phyloP scores from a whole-genome alignment of 2,329 filamentous ascomycete genomes.

The Aureobasidium lini region DNA sequence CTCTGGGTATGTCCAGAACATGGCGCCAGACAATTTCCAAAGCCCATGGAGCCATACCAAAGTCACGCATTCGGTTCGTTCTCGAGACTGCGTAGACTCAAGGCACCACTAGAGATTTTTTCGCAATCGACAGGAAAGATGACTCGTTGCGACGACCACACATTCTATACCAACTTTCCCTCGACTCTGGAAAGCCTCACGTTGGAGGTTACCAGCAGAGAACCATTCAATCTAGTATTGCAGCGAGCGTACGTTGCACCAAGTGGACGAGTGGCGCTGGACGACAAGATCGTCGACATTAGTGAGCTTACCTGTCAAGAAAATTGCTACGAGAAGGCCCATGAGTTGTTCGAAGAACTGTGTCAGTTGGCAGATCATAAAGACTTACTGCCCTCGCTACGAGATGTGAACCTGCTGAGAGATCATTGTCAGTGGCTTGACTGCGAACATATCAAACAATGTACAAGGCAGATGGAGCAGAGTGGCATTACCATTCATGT shows the following conservation, averaged over 20 bases:
- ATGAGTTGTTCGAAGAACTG: neutral
- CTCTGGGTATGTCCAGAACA: neutral
- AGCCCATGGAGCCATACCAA: neutral
- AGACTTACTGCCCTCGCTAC: neutral
- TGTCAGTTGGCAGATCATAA: neutral
- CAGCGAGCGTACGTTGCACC: neutral
- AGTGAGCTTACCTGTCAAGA: neutral
- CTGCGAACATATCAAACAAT: neutral
- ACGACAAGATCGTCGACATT: neutral
- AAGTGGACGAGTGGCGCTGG: neutral
- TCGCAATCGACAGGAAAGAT: neutral
- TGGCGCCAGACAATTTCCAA: neutral
- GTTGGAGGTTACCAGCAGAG: neutral
- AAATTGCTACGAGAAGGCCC: neutral
- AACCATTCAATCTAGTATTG: neutral
- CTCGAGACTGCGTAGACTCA: neutral
- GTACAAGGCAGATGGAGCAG: neutral
- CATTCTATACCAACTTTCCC: neutral
- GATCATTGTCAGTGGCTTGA: neutral
- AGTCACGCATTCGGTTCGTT: neutral
- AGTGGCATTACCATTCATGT: neutral
- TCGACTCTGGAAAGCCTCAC: neutral
- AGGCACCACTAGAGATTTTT: neutral
- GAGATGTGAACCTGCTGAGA: neutral
- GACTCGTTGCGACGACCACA: neutral